phyloP scores from a whole-genome alignment of 1,284 basidiomycete species.

The Rhodotorula sp. region DNA sequence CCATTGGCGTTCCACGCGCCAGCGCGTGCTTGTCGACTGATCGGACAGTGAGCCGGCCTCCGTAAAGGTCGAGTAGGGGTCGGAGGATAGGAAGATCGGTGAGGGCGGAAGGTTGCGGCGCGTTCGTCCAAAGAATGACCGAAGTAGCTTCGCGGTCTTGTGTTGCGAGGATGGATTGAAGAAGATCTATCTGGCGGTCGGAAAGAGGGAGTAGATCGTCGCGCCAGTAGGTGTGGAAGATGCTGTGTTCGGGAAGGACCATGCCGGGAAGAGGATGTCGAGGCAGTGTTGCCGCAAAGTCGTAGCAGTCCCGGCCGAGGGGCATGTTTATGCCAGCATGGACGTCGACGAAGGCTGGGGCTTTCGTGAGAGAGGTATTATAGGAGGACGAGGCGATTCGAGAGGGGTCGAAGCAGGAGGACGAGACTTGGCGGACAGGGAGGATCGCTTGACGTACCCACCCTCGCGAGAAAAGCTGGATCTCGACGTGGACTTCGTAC shows the following conservation, averaged over 20 bases:
- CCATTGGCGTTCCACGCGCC: conserved; percentile 71
- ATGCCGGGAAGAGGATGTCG: conserved; percentile 38
- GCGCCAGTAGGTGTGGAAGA: conserved; percentile 88
- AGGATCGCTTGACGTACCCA: conserved; percentile 73
- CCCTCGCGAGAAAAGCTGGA: conserved; percentile 67
- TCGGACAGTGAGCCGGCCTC: conserved; percentile 66
- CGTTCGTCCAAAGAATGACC: conserved; percentile 81
- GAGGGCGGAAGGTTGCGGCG: conserved; percentile 11
- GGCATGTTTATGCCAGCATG: conserved; percentile 72
- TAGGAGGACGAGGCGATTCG: conserved; percentile 62
- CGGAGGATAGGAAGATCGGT: conserved; percentile 56
- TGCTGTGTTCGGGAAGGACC: conserved; percentile 55
- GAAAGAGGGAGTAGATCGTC: conserved; percentile 74
- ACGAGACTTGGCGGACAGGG: conserved; percentile 61
- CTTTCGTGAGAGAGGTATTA: conserved; percentile 64
- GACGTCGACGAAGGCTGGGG: conserved; percentile 64
- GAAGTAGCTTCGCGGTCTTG: conserved; percentile 66
- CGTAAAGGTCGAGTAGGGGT: conserved; percentile 60
- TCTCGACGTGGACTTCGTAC: conserved; percentile 77
- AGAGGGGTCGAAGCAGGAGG: conserved; percentile 65
- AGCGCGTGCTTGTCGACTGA: conserved; percentile 66
- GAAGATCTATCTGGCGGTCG: conserved; percentile 76
- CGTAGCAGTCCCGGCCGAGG: conserved; percentile 80
- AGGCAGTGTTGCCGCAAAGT: conserved; percentile 72
- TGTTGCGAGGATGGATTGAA: conserved; percentile 86